Evolutionary conservation across 768 basidiomycete species (phyloP).

Genomic region (Amanita subjunquillea): DNA sequence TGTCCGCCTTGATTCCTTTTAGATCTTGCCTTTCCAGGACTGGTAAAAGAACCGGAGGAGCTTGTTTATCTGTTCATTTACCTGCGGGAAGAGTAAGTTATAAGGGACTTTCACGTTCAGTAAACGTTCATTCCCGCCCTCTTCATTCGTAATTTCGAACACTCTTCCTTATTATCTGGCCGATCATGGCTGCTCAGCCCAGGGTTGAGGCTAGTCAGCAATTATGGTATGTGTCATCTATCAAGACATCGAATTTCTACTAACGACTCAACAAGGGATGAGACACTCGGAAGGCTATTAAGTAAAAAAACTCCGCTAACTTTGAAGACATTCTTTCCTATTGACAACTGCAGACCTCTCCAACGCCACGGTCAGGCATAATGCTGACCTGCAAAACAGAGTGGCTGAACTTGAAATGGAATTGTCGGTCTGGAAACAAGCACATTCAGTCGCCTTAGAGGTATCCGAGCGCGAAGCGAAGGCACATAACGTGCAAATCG

Average conservation of each 20-base stretch:
- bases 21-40: slow-evolving; percentile 35
- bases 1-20: slow-evolving; percentile 21
- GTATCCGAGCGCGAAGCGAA: slow-evolving; percentile 52
- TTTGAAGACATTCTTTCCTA: slow-evolving; percentile 1
- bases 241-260: slow-evolving; percentile 6
- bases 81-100: slow-evolving; percentile 30
- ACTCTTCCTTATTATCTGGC: slow-evolving; percentile 21
- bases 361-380: slow-evolving; percentile 49
- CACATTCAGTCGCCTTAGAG: slow-evolving; percentile 53
- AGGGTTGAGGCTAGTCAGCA: slow-evolving; percentile 51
- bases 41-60: slow-evolving; percentile 47
- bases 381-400: slow-evolving; percentile 51
- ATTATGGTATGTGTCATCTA: slow-evolving; percentile 41
- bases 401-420: slow-evolving; percentile 63
- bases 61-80: slow-evolving; percentile 42
- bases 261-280: slow-evolving; percentile 39
- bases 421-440: slow-evolving; percentile 60
- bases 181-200: slow-evolving; percentile 45
- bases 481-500: slow-evolving; percentile 58
- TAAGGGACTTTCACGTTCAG: slow-evolving; percentile 31
- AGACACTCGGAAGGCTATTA: slow-evolving; percentile 49
- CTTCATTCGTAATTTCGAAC: slow-evolving; percentile 16
- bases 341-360: slow-evolving; percentile 41
- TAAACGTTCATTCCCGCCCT: slow-evolving; percentile 32
- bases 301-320: slow-evolving; percentile 25